A percentile compares a stretch with the other conserved stretches of the same genome.
Conservation (phyloP, 345 rosid genomes). For the Hypericum perforatum region DNA sequence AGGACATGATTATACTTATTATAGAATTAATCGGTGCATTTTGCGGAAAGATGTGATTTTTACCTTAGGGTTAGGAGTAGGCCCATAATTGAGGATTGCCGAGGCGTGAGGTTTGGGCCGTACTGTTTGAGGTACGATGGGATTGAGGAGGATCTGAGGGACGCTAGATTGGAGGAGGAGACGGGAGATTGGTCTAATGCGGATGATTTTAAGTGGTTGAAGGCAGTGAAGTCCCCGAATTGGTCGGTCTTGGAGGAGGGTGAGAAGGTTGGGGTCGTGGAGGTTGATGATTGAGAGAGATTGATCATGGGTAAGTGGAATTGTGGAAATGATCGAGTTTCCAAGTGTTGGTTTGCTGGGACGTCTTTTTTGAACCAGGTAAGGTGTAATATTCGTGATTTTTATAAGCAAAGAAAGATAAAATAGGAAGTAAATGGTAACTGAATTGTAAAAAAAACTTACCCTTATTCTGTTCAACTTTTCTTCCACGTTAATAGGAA, state of each 20-base stretch:
- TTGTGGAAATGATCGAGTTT: too few relatives aligned
- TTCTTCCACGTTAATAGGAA: too few relatives aligned
- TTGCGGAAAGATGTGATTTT: constrained; percentile 49
- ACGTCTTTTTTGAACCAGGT: too few relatives aligned
- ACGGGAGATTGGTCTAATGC: constrained; percentile 58
- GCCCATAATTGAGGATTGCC: constrained; percentile 77
- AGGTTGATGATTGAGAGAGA: constrained; percentile 6
- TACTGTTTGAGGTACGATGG: constrained; percentile 64
- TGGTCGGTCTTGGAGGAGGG: constrained; percentile 64
- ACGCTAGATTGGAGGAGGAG: constrained; percentile 55
- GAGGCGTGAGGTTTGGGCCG: constrained; percentile 58
- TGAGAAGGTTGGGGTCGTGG: constrained; percentile 36
- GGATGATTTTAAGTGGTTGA: constrained; percentile 87
- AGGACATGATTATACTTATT: too few relatives aligned
- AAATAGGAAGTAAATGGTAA: too few relatives aligned
- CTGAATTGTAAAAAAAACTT: too few relatives aligned
- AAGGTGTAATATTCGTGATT: too few relatives aligned
- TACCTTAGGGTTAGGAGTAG: constrained; percentile 77
- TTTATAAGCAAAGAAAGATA: too few relatives aligned
- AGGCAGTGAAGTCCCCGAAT: constrained; percentile 70
- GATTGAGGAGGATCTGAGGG: constrained; percentile 53
- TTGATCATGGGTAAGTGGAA: too few relatives aligned
- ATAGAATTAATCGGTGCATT: too few relatives aligned
- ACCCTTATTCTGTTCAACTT: too few relatives aligned
- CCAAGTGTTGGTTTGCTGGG: too few relatives aligned